These are phyloP conservation scores for Hippophae gyantsensis DNA, from an alignment of 306 rosid species.

Conservation along the genomic window DNA sequence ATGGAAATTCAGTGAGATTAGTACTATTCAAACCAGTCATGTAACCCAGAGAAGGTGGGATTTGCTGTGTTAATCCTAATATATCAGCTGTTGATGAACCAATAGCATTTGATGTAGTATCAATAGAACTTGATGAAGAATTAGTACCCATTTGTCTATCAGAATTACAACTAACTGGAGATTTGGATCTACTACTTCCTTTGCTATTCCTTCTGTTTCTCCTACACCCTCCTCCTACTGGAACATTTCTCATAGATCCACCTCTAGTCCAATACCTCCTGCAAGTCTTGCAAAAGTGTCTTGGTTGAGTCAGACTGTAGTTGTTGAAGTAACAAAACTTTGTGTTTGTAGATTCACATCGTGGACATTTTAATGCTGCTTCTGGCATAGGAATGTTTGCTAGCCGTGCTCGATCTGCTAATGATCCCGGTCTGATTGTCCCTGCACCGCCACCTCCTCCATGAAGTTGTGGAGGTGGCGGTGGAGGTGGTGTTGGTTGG, in stretches of 20 bases:
- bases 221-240: slow-evolving; percentile 86
- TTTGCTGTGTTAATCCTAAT: slow-evolving; percentile 20
- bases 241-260: slow-evolving; percentile 65
- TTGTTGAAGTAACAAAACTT: slow-evolving; percentile 92
- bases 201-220: slow-evolving; percentile 64
- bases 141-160: slow-evolving; percentile 40
- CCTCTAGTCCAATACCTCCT: slow-evolving; percentile 92
- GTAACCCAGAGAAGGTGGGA: slow-evolving; percentile 36
- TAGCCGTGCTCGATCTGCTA: slow-evolving; percentile 82
- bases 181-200: slow-evolving; percentile 42
- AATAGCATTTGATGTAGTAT: slow-evolving; percentile 14
- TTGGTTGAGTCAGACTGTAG: slow-evolving; percentile 88
- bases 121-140: slow-evolving; percentile 33
- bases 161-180: slow-evolving; percentile 45
- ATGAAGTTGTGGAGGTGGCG: slow-evolving; percentile 29
- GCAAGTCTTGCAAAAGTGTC: slow-evolving; percentile 93
- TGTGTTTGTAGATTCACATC: slow-evolving; percentile 87
- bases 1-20: slow-evolving; percentile 32
- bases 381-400: slow-evolving; percentile 77
- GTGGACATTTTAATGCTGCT: slow-evolving; percentile 55
- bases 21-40: slow-evolving; percentile 30
- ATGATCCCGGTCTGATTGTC: slow-evolving; percentile 60
- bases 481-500: slow-evolving; percentile 25
- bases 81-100: slow-evolving; percentile 17
- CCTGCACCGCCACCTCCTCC: slow-evolving; percentile 24